A percentile compares a stretch with the other conserved stretches of the same genome.
Conservation (phyloP, 768 basidiomycete species). For the Termitomyces titanicus region DNA sequence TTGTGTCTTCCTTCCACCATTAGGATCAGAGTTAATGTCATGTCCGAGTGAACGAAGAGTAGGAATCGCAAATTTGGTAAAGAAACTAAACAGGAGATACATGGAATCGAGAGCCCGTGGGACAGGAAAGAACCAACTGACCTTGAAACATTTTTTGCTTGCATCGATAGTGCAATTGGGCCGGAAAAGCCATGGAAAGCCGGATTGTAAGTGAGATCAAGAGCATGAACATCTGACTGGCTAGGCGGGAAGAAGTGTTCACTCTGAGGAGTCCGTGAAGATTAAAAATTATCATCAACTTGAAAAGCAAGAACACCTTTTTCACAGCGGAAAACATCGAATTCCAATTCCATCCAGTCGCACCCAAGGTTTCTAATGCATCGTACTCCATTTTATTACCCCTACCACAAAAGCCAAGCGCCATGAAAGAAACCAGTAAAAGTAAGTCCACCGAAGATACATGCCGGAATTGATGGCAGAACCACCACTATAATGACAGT, state of each 20-base stretch:
- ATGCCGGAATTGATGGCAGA: conserved; percentile 15
- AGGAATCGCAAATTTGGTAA: conserved; percentile 7
- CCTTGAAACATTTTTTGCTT: conserved; percentile 11
- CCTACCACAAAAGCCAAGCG: background rate
- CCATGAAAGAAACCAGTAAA: background rate
- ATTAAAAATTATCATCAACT: background rate
- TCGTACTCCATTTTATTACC: conserved; percentile 14
- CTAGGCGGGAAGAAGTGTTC: conserved; percentile 14
- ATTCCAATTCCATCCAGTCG: conserved; percentile 13
- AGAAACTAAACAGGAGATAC: background rate
- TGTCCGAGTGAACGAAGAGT: conserved; percentile 10
- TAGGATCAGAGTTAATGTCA: conserved; percentile 10
- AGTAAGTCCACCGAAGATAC: conserved; percentile 7
- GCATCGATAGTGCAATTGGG: conserved; percentile 10
- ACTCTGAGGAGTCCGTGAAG: conserved; percentile 3
- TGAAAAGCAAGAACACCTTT: background rate
- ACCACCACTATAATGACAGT: conserved; percentile 4
- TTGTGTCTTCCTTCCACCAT: conserved; percentile 12
- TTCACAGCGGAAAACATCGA: conserved; percentile 11
- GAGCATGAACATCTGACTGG: background rate
- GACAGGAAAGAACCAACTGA: background rate
- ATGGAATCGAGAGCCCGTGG: background rate
- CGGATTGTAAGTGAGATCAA: conserved; percentile 8
- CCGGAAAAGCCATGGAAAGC: conserved; percentile 8
- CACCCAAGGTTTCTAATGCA: conserved; percentile 9